These are phyloP conservation scores for Bonia amplexicaulis DNA, from an alignment of 176 grass and related monocot species.

Conservation along the genomic window DNA sequence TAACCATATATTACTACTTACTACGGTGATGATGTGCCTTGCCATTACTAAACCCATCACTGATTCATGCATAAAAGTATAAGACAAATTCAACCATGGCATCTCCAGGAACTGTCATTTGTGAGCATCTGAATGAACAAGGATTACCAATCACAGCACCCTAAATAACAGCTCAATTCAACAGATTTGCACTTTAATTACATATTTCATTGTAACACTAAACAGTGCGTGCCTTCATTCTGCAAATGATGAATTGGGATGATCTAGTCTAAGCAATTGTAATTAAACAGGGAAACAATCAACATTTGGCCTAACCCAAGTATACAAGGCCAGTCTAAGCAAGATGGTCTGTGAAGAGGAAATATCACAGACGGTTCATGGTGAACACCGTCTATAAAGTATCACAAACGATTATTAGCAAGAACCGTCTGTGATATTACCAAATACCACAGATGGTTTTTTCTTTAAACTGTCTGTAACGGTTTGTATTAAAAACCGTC, in stretches of 20 bases:
- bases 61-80: background rate
- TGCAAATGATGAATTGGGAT: background rate
- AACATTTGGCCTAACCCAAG: background rate
- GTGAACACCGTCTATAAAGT: too few relatives aligned
- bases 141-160: background rate
- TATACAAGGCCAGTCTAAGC: background rate
- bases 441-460: too few relatives aligned
- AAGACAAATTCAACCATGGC: background rate
- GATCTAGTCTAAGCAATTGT: too few relatives aligned
- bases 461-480: too few relatives aligned
- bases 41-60: background rate
- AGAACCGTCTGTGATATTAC: too few relatives aligned
- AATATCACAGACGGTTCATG: too few relatives aligned
- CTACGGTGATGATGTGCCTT: background rate
- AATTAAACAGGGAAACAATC: too few relatives aligned
- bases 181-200: background rate
- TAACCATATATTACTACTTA: slow-evolving; percentile 32
- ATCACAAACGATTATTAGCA: too few relatives aligned
- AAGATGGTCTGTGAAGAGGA: background rate
- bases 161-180: background rate
- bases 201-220: background rate
- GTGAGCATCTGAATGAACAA: background rate
- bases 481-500: too few relatives aligned
- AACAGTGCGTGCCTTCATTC: background rate
- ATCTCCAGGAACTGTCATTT: background rate